A percentile compares a stretch with the other conserved stretches of the same genome.
Conservation (phyloP, 805 yeast species). For the Myxozyma udenii region DNA sequence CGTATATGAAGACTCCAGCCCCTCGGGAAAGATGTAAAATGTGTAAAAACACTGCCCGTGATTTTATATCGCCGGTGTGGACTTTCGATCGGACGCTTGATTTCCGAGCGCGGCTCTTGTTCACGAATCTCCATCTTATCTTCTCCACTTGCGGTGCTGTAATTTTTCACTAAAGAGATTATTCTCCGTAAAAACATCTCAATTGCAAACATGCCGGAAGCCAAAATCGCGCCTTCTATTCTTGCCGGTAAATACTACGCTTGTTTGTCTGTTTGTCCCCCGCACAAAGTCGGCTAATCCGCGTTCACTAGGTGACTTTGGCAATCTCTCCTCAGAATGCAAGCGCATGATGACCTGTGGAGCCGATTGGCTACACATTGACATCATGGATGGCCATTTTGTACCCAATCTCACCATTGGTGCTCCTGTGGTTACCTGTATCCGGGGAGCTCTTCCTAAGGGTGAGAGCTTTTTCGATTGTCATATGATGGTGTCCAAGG, state of each 20-base stretch:
- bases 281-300: neutral
- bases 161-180: too few relatives aligned
- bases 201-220: conserved; percentile 72
- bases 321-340: conserved; percentile 85
- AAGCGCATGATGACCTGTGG: conserved; percentile 71
- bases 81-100: too few relatives aligned
- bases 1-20: too few relatives aligned
- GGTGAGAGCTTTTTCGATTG: conserved; percentile 75
- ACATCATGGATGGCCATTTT: conserved; percentile 98
- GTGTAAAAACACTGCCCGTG: too few relatives aligned
- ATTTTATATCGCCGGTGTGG: too few relatives aligned
- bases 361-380: conserved; percentile 97
- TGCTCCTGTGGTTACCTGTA: conserved; percentile 76
- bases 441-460: conserved; percentile 75
- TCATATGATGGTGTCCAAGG: conserved; percentile 90
- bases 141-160: too few relatives aligned
- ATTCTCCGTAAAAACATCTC: too few relatives aligned
- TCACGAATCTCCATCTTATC: too few relatives aligned
- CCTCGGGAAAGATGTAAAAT: too few relatives aligned
- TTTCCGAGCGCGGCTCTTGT: too few relatives aligned
- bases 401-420: conserved; percentile 97
- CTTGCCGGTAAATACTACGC: conserved; percentile 55
- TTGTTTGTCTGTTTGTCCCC: neutral
- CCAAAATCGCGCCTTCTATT: conserved; percentile 91
- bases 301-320: conserved; percentile 55